phyloP scores from a whole-genome alignment of 2,329 filamentous ascomycete genomes.

The Arthrobotrys sinensis region DNA sequence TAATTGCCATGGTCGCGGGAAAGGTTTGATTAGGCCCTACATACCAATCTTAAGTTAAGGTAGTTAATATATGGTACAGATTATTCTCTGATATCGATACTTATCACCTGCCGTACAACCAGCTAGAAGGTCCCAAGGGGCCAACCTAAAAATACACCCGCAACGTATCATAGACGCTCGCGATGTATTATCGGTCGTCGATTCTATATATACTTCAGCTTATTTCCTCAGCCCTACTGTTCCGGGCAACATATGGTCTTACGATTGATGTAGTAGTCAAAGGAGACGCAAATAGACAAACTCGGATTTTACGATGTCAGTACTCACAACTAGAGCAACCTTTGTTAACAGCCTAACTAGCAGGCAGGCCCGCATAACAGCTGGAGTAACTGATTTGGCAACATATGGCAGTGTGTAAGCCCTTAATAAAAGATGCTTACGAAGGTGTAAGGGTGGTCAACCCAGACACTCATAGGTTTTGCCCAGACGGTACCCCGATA shows the following conservation, averaged over 20 bases:
- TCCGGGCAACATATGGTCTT: background rate
- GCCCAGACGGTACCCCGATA: constrained; percentile 13
- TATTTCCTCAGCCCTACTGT: background rate
- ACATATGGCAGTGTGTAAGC: constrained; percentile 36
- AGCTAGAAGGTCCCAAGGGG: too few species aligned
- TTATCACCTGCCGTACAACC: too few species aligned
- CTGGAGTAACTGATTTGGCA: background rate
- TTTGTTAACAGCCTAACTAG: background rate
- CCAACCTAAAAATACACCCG: too few species aligned
- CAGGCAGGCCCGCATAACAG: background rate
- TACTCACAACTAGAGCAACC: background rate
- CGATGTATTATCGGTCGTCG: background rate
- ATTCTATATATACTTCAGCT: background rate
- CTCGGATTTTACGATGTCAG: background rate
- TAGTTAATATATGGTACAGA: too few species aligned
- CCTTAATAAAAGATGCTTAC: background rate
- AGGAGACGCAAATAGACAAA: background rate
- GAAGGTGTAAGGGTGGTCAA: constrained; percentile 1
- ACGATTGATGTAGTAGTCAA: constrained; percentile 29
- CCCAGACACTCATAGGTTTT: background rate
- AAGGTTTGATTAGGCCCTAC: too few species aligned
- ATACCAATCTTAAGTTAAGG: too few species aligned
- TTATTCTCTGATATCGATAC: too few species aligned
- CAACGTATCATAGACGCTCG: too few species aligned
- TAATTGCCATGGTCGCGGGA: too few species aligned